Evolutionary conservation across 352 stramenopile species (phyloP).

Genomic region (Pythium sukuiense): DNA sequence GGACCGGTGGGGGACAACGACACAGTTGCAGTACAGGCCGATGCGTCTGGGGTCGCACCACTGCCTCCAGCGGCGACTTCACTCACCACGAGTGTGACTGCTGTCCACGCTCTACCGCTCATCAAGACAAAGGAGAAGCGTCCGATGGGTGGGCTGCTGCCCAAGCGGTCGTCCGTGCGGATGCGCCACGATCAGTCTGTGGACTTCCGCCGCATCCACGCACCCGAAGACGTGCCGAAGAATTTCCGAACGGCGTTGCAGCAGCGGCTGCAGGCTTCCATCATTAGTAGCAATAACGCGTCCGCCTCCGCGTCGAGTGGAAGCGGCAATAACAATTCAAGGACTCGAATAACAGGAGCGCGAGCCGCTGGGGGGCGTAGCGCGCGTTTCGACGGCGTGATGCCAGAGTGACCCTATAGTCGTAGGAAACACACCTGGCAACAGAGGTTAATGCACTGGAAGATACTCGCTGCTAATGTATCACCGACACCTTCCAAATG

Average conservation of each 20-base stretch:
- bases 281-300: background rate
- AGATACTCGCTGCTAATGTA: background rate
- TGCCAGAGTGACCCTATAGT: slow-evolving; percentile 12
- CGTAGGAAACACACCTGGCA: too few species aligned
- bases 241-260: slow-evolving; percentile 64
- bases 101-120: slow-evolving; percentile 48
- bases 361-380: background rate
- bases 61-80: slow-evolving; percentile 10
- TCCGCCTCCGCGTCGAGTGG: background rate
- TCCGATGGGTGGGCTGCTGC: slow-evolving; percentile 62
- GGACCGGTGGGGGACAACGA: background rate
- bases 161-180: slow-evolving; percentile 63
- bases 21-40: background rate
- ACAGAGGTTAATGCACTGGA: background rate
- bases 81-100: slow-evolving; percentile 37
- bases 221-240: slow-evolving; percentile 72
- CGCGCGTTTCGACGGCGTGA: slow-evolving; percentile 23
- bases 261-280: slow-evolving; percentile 25
- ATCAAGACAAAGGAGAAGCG: slow-evolving; percentile 58
- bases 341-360: background rate
- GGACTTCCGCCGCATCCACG: slow-evolving; percentile 71
- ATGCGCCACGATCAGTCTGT: slow-evolving; percentile 63
- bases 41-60: background rate
- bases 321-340: slow-evolving; percentile 6
- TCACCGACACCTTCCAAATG: background rate